Evolutionary conservation across 73 alveolate species (phyloP), one percentile per base, ranked within the genome.

Genomic region (Vitrella brassicaformis): DNA sequence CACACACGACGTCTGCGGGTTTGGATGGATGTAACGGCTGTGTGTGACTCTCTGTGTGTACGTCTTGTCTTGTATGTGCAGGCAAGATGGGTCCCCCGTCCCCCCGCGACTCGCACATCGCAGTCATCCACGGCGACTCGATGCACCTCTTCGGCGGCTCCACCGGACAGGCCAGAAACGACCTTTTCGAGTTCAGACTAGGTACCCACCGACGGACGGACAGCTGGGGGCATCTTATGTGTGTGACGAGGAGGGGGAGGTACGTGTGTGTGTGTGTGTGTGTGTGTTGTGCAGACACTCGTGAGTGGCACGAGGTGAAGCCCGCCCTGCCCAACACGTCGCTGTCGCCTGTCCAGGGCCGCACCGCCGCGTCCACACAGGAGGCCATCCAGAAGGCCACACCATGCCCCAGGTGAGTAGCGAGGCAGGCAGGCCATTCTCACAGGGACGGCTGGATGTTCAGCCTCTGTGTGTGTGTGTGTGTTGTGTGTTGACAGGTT

Each of bases 71-170:
- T 10, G 66, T 66, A 69, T 77, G 84, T 67, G 90, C 80, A 46
- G 75, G 85, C 69, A 74, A 78, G 31, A 70, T 81, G 32, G 30
- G 68, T 32, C 79, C 90, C 56, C 94, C 94, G 1, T 68, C 88
- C 26, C 89, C 94, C 25, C 39, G 94, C 31, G 94, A 88, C 81
- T 88, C 94, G 28, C 94, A 88, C 70, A 86, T 84, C 27, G 66
- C 83, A 14, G 91, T 81, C 25, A 73, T 77, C 47, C 79, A 80
- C 27, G 86, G 81, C 26, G 80, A 84, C 67, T 88, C 94, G 0
- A 70, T 88, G 14, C 79, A 84, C 31, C 67, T 88, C 28, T 88
- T 88, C 64, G 94, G 94, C 27, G 94, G 94, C 26, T 84, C 91
- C 25, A 85, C 94, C 0, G 94, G 94, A 0, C 80, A 86, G 31